Evolutionary conservation across 495 filamentous ascomycete genomes (phyloP).

Genomic region (Penicillium bovifimosum): DNA sequence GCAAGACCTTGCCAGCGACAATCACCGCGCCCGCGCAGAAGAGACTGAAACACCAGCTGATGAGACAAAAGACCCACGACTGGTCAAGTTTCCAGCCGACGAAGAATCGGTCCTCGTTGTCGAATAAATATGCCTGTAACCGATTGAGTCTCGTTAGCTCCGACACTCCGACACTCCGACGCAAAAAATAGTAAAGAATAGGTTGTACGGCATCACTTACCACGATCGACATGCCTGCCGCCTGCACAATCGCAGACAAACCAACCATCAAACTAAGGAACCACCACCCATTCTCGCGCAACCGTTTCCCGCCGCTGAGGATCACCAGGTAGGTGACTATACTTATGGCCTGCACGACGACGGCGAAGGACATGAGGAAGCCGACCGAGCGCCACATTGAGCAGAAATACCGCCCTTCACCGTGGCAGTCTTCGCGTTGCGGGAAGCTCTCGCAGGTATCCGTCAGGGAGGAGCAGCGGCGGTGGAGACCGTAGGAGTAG

Average conservation of each 20-base stretch:
- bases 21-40: constrained; percentile 57
- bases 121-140: constrained; percentile 69
- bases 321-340: constrained; percentile 71
- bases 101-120: constrained; percentile 81
- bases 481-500: constrained; percentile 74
- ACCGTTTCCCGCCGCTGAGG: constrained; percentile 67
- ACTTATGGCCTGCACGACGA: constrained; percentile 68
- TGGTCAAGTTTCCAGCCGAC: constrained; percentile 77
- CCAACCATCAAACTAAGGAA: constrained; percentile 59
- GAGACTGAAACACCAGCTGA: constrained; percentile 62
- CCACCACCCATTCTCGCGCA: constrained; percentile 74
- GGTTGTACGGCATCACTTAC: constrained; percentile 43
- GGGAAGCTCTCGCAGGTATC: constrained; percentile 55
- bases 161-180: background rate
- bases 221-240: constrained; percentile 68
- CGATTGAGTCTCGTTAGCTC: background rate
- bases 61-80: constrained; percentile 70
- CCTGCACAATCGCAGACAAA: constrained; percentile 56
- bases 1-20: constrained; percentile 59
- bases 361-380: constrained; percentile 77
- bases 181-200: too few relatives aligned
- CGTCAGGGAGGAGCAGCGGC: constrained; percentile 65
- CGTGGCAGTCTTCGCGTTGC: constrained; percentile 60
- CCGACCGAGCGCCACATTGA: constrained; percentile 84
- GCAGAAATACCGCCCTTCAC: constrained; percentile 72